Evolutionary conservation across 116 monocot species (phyloP).

Genomic region (Thalassia testudinum): DNA sequence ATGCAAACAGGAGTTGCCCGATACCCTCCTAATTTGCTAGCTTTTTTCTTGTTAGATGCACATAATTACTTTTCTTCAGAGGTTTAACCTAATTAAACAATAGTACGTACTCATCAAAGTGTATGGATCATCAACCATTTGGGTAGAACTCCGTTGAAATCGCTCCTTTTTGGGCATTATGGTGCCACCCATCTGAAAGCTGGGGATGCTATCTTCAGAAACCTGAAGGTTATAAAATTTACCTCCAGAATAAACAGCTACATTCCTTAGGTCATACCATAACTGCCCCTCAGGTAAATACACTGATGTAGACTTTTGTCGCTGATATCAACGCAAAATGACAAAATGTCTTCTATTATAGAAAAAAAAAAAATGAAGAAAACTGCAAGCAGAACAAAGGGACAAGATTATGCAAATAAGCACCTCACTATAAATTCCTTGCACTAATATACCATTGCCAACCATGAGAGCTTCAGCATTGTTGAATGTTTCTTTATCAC

Average conservation of each 20-base stretch:
- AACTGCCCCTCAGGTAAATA: conserved; percentile 62
- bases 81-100: too few relatives aligned
- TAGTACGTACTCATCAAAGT: conserved; percentile 48
- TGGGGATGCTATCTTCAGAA: conserved; percentile 75
- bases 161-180: conserved; percentile 87
- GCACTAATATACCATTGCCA: conserved; percentile 69
- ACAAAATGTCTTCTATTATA: too few relatives aligned
- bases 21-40: too few relatives aligned
- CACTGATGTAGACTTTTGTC: conserved; percentile 59
- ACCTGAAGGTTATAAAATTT: conserved; percentile 53
- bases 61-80: too few relatives aligned
- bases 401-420: not conserved
- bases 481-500: conserved; percentile 65
- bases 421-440: conserved; percentile 85
- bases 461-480: conserved; percentile 87
- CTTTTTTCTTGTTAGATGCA: too few relatives aligned
- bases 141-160: conserved; percentile 77
- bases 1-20: too few relatives aligned
- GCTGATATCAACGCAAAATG: conserved; percentile 21
- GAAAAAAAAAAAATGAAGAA: too few relatives aligned
- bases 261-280: conserved; percentile 80
- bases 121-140: conserved; percentile 93
- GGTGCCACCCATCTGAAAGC: conserved; percentile 80
- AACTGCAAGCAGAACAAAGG: too few relatives aligned
- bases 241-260: conserved; percentile 46